Base-by-base conservation (phyloP, 257 asterid genomes). In the Gentiana dahurica region DNA sequence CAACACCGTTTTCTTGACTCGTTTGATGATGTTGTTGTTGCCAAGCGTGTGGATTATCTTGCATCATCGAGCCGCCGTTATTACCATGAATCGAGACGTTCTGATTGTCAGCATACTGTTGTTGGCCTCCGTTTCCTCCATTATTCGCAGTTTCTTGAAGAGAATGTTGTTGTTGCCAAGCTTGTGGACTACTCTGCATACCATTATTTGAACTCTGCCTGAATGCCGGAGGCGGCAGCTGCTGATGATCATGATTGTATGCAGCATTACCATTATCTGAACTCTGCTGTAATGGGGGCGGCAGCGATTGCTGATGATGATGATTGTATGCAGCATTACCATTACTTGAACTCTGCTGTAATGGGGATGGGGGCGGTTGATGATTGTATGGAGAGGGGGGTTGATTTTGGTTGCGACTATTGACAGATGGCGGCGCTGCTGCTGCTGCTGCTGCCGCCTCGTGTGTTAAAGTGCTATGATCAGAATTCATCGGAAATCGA, bases 401-500 rank as follows among this genome's bases (percentile, higher is more conserved):
- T 41, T 41, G 75, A 63, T 66, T 60, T 46, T 68, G 91, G 72
- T 68, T 65, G 48, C 79, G 59, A 50, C 67, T 66, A 49, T 60
- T 73, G 54, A 74, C 78, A 59, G 92, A 68, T 38, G 94, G 65
- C 24, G 24, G 24, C 24, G 24, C 24, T 24, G 24, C 24, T 24
- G 24, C 24, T 0, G 24, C 24, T 24, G 24, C 24, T 24, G 24
- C 24, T 24, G 24, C 24, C 1, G 74, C 71, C 57, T 84, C 96
- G 55, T 77, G 84, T 34, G 76, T 77, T 44, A 51, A 58, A 44
- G 79, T 65, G 46, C 71, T 71, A 44, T 77, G 66, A 48, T 73
- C 60, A 8, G 94, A 70, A 73, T 70, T 83, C 79, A 77, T 81
- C 13, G 98, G 87, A 74, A 73, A 85, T 54, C 87, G 97, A 64